phyloP scores from a whole-genome alignment of 805 yeast species.

The Suhomyces xylopsoci region DNA sequence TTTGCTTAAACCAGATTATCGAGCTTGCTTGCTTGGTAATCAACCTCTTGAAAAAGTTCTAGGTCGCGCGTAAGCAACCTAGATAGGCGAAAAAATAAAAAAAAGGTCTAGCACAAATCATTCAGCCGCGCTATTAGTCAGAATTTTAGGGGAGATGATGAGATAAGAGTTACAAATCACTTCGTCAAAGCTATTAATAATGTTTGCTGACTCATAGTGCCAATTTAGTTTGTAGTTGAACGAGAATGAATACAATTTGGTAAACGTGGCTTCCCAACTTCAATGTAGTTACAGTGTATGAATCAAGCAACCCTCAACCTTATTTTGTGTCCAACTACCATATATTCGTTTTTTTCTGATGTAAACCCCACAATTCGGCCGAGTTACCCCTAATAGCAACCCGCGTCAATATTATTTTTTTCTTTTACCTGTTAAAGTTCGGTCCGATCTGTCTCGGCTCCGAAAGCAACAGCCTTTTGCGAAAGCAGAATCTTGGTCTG shows the following conservation, averaged over 20 bases:
- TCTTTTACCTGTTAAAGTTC: not conserved
- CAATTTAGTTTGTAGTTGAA: not conserved
- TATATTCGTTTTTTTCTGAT: not conserved
- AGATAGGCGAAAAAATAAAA: not conserved
- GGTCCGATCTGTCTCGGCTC: not conserved
- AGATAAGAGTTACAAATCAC: not conserved
- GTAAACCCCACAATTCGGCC: not conserved
- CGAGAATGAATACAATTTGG: not conserved
- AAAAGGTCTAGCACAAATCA: not conserved
- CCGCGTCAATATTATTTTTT: not conserved
- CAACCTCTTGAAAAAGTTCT: not conserved
- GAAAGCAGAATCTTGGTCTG: not conserved
- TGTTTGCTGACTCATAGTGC: not conserved
- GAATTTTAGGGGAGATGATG: not conserved
- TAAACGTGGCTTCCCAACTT: not conserved
- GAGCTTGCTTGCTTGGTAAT: not conserved
- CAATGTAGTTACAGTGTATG: not conserved
- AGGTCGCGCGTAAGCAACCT: not conserved
- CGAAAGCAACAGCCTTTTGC: not conserved
- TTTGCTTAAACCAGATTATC: not conserved
- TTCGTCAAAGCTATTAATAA: not conserved
- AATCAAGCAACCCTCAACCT: not conserved
- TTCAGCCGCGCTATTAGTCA: conserved; percentile 5
- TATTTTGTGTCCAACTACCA: not conserved
- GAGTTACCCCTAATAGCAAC: not conserved